A percentile compares a stretch with the other conserved stretches of the same genome.
phyloP scores from a whole-genome alignment of 1,284 basidiomycete genomes.

The Sporisorium iseilematis-ciliati region DNA sequence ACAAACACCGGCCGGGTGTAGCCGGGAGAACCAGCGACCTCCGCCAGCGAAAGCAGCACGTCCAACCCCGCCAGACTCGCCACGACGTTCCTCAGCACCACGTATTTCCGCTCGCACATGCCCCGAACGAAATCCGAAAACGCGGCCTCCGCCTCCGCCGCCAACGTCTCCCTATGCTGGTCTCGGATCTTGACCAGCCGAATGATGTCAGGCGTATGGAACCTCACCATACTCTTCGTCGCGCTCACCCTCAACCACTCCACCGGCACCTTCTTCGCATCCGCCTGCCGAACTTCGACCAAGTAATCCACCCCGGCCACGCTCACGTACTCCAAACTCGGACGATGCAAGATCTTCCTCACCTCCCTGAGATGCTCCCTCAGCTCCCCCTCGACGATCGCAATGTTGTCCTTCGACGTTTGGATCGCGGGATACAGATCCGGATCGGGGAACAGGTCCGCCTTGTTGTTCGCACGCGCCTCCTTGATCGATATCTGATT shows the following conservation, averaged over 20 bases:
- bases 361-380: constrained; percentile 79
- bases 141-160: constrained; percentile 71
- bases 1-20: constrained; percentile 46
- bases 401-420: constrained; percentile 74
- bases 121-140: constrained; percentile 46
- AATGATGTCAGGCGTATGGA: constrained; percentile 81
- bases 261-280: constrained; percentile 80
- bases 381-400: constrained; percentile 79
- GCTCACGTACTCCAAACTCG: constrained; percentile 80
- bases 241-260: constrained; percentile 83
- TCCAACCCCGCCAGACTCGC: constrained; percentile 55
- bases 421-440: constrained; percentile 79
- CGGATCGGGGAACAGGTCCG: constrained; percentile 79
- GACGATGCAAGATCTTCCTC: constrained; percentile 80
- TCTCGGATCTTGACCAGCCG: constrained; percentile 80
- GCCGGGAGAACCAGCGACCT: constrained; percentile 48
- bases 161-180: constrained; percentile 81
- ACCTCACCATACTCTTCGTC: constrained; percentile 83
- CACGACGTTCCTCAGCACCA: constrained; percentile 54
- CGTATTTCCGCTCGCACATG: constrained; percentile 50
- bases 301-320: constrained; percentile 72
- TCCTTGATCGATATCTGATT: constrained; percentile 76
- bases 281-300: constrained; percentile 76
- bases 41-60: constrained; percentile 52
- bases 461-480: constrained; percentile 80